A percentile compares a stretch with the other conserved stretches of the same genome.
Evolutionary conservation across 2,329 filamentous ascomycete species (phyloP).

Genomic region (Colletotrichum echinochloae): DNA sequence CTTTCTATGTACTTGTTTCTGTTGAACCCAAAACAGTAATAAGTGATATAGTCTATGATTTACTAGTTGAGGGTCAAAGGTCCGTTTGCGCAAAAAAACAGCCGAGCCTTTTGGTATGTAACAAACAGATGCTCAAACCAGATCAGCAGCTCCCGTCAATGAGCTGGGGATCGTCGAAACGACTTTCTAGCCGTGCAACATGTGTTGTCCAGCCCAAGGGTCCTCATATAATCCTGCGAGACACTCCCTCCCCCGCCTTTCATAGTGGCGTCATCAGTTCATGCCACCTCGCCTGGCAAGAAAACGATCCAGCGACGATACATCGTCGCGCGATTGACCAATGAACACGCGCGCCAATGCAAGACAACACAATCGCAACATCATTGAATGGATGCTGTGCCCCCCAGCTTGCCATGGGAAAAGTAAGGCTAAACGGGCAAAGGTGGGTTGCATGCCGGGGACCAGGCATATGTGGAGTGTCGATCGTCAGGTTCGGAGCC

Average conservation of each 20-base stretch:
- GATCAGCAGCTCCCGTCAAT: neutral
- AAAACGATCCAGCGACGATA: neutral
- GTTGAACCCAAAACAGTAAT: too few species aligned
- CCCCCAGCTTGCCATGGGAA: neutral
- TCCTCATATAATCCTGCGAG: neutral
- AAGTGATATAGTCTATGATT: too few species aligned
- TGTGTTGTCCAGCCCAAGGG: neutral
- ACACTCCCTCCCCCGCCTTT: neutral
- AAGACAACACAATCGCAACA: neutral
- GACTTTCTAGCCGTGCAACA: neutral
- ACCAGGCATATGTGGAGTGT: neutral
- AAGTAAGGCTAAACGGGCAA: neutral
- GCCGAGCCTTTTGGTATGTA: too few species aligned
- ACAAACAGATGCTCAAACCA: neutral
- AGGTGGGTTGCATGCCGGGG: neutral
- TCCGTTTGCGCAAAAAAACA: neutral
- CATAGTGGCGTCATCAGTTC: neutral
- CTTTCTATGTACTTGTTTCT: too few species aligned
- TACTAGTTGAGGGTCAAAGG: too few species aligned
- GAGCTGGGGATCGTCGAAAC: neutral
- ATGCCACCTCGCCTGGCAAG: neutral
- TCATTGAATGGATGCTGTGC: neutral
- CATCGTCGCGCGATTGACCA: neutral
- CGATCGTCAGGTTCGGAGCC: slow-evolving; percentile 4
- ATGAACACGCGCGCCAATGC: neutral